Conservation (phyloP, 371 early-diverging fungal genomes). For the Lichtheimia ornata region DNA sequence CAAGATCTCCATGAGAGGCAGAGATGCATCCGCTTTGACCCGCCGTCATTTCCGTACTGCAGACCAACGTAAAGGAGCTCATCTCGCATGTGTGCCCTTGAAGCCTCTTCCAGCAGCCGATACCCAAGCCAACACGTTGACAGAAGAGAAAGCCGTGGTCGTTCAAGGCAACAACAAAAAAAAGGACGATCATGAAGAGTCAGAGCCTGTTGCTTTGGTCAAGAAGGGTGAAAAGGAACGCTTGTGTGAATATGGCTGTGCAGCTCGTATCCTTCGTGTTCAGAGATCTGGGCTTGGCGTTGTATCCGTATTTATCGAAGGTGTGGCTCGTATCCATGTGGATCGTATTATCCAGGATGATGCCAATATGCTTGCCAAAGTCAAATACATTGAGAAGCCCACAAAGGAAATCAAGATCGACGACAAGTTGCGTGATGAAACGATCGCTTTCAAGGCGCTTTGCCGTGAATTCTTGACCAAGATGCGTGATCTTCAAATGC, state of each 20-base stretch:
- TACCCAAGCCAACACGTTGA: constrained; percentile 3
- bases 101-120: background rate
- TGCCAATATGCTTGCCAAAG: constrained; percentile 32
- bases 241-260: constrained; percentile 41
- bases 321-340: constrained; percentile 37
- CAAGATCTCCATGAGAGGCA: constrained; percentile 33
- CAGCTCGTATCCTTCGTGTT: constrained; percentile 41
- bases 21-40: constrained; percentile 33
- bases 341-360: constrained; percentile 20
- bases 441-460: constrained; percentile 60
- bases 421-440: constrained; percentile 43
- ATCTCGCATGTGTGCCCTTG: constrained; percentile 44
- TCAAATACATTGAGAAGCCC: constrained; percentile 19
- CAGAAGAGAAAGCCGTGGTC: constrained; percentile 12
- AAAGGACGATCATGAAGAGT: background rate
- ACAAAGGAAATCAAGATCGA: constrained; percentile 17
- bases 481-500: constrained; percentile 71
- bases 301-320: constrained; percentile 43
- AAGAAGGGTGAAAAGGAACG: constrained; percentile 24
- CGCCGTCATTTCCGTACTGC: constrained; percentile 26
- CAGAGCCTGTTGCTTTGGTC: constrained; percentile 11
- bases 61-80: constrained; percentile 30
- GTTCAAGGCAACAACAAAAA: constrained; percentile 1
- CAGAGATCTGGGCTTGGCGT: constrained; percentile 42
- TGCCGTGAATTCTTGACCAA: constrained; percentile 59